These are phyloP conservation scores for Alternaria ethzedia DNA, from an alignment of 2,329 filamentous ascomycete species.

Conservation along the genomic window DNA sequence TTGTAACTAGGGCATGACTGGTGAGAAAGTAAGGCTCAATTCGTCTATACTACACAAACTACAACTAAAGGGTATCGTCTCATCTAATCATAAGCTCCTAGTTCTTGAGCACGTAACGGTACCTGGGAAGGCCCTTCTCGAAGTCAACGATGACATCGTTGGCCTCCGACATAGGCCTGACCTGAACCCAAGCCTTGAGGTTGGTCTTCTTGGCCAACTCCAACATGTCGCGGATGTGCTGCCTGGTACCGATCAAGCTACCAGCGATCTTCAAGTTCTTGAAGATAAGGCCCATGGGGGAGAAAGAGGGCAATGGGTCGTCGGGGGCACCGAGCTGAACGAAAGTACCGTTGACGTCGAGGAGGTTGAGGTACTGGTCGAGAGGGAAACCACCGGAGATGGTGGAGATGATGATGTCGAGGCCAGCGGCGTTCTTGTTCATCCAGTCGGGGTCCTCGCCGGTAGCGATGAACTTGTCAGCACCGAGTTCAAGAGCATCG, in stretches of 20 bases:
- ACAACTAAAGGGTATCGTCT: constrained; percentile 9
- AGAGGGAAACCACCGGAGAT: constrained; percentile 65
- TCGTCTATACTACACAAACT: background rate
- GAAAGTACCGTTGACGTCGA: constrained; percentile 66
- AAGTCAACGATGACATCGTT: constrained; percentile 49
- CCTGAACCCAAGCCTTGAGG: constrained; percentile 52
- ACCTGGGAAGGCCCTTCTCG: constrained; percentile 50
- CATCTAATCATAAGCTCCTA: constrained; percentile 4
- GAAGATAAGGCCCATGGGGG: constrained; percentile 59
- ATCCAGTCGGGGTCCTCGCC: constrained; percentile 66
- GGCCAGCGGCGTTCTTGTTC: constrained; percentile 57
- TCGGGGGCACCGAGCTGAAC: constrained; percentile 74
- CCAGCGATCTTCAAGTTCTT: constrained; percentile 68
- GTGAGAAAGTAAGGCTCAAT: background rate
- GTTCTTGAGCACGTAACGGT: constrained; percentile 49
- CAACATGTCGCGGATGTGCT: constrained; percentile 64
- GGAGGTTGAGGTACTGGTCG: constrained; percentile 64
- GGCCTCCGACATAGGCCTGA: constrained; percentile 49
- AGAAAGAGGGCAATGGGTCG: constrained; percentile 57
- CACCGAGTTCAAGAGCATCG: constrained; percentile 65
- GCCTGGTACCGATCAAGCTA: constrained; percentile 67
- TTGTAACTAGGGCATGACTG: too few relatives aligned
- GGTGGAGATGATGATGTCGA: constrained; percentile 67
- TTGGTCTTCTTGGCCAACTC: constrained; percentile 50
- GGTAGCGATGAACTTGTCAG: constrained; percentile 67